A percentile compares a stretch with the other conserved stretches of the same genome.
phyloP scores from a whole-genome alignment of 2,329 filamentous ascomycete species.

The Daldinia sp. region DNA sequence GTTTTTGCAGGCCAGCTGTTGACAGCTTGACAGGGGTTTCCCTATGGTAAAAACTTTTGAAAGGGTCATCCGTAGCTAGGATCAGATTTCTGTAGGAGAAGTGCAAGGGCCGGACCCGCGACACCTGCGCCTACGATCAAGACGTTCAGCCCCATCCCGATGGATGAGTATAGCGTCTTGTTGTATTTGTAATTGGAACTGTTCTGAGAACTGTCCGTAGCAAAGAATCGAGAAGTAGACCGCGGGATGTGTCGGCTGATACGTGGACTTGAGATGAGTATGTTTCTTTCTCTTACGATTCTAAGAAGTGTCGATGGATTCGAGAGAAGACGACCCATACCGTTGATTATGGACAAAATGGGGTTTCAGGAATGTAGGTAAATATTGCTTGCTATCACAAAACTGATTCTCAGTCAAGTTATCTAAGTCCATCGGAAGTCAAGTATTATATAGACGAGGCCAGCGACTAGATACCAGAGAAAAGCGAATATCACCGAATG shows the following conservation, averaged over 20 bases:
- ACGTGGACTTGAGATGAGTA: not conserved
- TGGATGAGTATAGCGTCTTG: conserved; percentile 18
- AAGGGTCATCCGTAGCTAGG: too few relatives aligned
- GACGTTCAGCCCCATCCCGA: conserved; percentile 53
- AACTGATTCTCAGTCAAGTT: not conserved
- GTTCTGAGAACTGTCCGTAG: not conserved
- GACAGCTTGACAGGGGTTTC: too few relatives aligned
- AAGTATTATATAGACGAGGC: not conserved
- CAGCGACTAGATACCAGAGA: not conserved
- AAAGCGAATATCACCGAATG: conserved; percentile 7
- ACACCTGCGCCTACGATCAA: conserved; percentile 62
- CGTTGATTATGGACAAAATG: not conserved
- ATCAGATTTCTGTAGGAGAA: conserved; percentile 54
- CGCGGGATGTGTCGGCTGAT: not conserved
- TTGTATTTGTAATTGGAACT: not conserved
- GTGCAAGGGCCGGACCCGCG: conserved; percentile 57
- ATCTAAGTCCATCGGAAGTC: not conserved
- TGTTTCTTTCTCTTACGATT: not conserved
- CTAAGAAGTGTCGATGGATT: not conserved
- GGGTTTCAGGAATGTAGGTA: not conserved
- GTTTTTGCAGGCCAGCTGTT: too few relatives aligned
- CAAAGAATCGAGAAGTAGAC: conserved; percentile 1
- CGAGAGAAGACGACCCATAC: conserved; percentile 9
- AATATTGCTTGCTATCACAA: not conserved
- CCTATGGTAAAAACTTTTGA: too few relatives aligned